These are phyloP conservation scores for Colletotrichum acutatum DNA, from an alignment of 2,329 filamentous ascomycete species.

Conservation along the genomic window DNA sequence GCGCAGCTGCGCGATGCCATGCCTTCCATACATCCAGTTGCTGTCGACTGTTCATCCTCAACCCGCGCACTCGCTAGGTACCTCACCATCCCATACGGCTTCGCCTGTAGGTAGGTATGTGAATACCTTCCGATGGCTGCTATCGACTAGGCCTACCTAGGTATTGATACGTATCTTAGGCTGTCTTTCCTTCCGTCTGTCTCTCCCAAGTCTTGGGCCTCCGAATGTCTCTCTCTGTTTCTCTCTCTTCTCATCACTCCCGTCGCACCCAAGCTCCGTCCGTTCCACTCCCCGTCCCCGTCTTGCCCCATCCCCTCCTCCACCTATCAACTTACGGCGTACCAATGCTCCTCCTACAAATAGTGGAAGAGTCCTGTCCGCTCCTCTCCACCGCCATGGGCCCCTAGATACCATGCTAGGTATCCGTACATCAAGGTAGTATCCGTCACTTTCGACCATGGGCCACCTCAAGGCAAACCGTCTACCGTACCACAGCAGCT, in stretches of 20 bases:
- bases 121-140: too few relatives aligned
- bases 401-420: not conserved
- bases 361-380: not conserved
- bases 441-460: too few relatives aligned
- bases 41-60: not conserved
- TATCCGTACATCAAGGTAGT: too few relatives aligned
- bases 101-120: too few relatives aligned
- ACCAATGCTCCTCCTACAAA: not conserved
- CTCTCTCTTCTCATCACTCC: not conserved
- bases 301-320: not conserved
- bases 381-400: not conserved
- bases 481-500: not conserved
- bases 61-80: too few relatives aligned
- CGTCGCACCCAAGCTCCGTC: not conserved
- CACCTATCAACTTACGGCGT: not conserved
- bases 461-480: too few relatives aligned
- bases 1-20: not conserved
- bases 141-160: not conserved
- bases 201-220: not conserved
- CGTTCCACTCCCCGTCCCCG: not conserved
- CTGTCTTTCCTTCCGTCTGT: not conserved
- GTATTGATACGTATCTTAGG: not conserved
- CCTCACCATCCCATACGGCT: too few relatives aligned
- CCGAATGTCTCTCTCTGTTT: not conserved
- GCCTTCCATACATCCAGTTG: not conserved